phyloP scores from a whole-genome alignment of 2,329 filamentous ascomycete species.

The Colletotrichum tropicale region DNA sequence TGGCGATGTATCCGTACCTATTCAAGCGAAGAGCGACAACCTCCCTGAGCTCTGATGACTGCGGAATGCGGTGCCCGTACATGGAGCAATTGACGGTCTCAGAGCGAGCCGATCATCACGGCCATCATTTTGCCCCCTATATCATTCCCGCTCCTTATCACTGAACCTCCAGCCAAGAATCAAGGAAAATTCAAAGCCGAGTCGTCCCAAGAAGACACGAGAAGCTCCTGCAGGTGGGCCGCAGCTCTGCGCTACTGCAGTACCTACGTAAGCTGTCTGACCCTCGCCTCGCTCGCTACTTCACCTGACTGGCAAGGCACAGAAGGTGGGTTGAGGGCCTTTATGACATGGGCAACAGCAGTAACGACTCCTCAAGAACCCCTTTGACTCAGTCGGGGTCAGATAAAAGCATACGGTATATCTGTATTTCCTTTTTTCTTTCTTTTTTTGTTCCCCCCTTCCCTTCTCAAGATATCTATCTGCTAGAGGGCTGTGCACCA shows the following conservation, averaged over 20 bases:
- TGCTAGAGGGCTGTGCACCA: neutral
- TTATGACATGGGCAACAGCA: neutral
- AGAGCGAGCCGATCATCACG: neutral
- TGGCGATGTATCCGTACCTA: no score
- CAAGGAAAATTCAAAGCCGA: neutral
- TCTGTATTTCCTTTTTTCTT: neutral
- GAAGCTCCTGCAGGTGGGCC: neutral
- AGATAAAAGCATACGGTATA: neutral
- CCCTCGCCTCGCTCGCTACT: neutral
- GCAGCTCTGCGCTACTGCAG: neutral
- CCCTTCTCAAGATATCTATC: neutral
- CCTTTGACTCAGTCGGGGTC: neutral
- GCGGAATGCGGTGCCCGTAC: neutral
- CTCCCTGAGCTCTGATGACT: neutral
- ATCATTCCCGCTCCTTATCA: neutral
- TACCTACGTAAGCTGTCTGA: neutral
- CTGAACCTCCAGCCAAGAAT: neutral
- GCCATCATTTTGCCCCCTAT: neutral
- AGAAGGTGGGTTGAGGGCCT: neutral
- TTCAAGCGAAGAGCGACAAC: neutral
- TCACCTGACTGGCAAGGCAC: neutral
- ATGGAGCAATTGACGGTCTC: neutral
- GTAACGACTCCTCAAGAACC: neutral
- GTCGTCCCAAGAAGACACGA: neutral
- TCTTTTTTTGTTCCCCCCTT: neutral